Base-by-base conservation (phyloP, 805 yeast genomes). In the Zygoascus bituminiphila region DNA sequence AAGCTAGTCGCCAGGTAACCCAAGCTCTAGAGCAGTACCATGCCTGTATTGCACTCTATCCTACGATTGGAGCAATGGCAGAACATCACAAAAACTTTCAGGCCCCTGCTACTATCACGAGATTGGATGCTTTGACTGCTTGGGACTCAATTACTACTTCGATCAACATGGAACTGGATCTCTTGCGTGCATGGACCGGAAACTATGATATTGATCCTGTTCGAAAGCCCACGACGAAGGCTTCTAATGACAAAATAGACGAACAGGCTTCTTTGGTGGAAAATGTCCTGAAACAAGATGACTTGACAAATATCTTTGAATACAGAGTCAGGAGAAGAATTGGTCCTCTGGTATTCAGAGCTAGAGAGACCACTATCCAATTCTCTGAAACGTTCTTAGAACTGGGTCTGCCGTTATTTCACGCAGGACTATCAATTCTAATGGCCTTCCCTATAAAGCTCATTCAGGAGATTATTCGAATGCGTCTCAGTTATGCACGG, bases 181-280 rank as follows among this genome's bases (percentile, higher is more conserved):
- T 82, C 4, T 66, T 93, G 52, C 74, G 76, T 52, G 64, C 73
- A 39, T 88, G 96, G 96, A 86, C 88, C 4, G 95, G 95, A 3
- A 84, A 84, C 62, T 83, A 79, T 45, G 88, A 82, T 29, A 65
- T 84, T 23, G 93, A 88, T 59, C 78, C 88, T 7, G 69, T 75
- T 0, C 60, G 55, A 29, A 53, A 62, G 26, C 67, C 70, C 0
- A 54, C 62, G 33, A 56, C 60, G 15, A 26, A 41, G 3, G 52
- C 20, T 6, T 12, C 41, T 10, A 38, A 26, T 26, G 48, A 45
- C 17, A 35, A 36, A 21, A 78, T 78, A 55, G 77, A 76, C 47
- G 86, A 82, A 48, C 81, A 78, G 49, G 73, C 79, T 46, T 78
- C 91, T 0, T 78, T 89, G 57, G 95, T 93, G 1, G 97, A 89